phyloP scores from a whole-genome alignment of 495 filamentous ascomycete genomes.

The Aspergillus bertholletiae region DNA sequence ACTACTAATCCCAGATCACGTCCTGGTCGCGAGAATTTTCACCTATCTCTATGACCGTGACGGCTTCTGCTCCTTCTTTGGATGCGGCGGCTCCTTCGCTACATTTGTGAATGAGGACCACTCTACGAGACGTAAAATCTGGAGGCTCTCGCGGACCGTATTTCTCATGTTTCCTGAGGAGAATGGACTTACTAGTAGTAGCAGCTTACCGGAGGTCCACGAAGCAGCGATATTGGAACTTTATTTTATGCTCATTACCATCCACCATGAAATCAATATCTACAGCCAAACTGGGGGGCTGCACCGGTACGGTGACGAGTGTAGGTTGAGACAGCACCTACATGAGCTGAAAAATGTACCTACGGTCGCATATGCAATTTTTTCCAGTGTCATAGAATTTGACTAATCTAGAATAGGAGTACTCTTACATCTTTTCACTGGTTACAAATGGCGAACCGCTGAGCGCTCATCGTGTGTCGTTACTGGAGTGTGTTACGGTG shows the following conservation, averaged over 20 bases:
- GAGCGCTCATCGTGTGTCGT: neutral
- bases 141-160: conserved; percentile 6
- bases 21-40: conserved; percentile 6
- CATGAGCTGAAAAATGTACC: conserved; percentile 1
- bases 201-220: neutral
- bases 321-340: neutral
- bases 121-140: conserved; percentile 1
- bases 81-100: conserved; percentile 11
- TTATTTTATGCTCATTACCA: conserved; percentile 11
- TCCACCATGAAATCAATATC: conserved; percentile 12
- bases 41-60: conserved; percentile 13
- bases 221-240: conserved; percentile 4
- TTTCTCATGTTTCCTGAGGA: neutral
- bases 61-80: conserved; percentile 14
- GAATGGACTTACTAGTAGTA: neutral
- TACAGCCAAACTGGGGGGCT: neutral
- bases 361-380: neutral
- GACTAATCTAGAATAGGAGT: neutral
- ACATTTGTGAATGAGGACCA: neutral
- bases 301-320: neutral
- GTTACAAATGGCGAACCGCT: neutral
- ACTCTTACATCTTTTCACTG: neutral
- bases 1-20: conserved; percentile 2
- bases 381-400: neutral
- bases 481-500: conserved; percentile 8